Evolutionary conservation across 306 rosid species (phyloP).

Genomic region (Quercus variabilis): DNA sequence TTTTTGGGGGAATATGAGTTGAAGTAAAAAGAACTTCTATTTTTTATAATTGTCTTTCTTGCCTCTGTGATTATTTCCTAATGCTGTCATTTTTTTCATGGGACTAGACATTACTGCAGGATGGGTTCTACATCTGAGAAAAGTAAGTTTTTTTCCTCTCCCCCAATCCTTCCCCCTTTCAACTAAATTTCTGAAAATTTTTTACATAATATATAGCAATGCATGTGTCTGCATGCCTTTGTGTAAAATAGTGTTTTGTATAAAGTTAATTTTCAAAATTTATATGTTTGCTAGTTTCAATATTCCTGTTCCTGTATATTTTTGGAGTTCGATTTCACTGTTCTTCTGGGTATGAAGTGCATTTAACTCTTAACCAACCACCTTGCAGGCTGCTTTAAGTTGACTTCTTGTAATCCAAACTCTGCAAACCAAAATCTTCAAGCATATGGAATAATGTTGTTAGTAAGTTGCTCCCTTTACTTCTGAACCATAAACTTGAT

Average conservation of each 20-base stretch:
- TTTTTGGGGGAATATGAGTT: no score
- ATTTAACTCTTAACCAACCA: constrained; percentile 36
- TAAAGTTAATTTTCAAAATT: neutral
- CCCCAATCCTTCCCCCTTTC: neutral
- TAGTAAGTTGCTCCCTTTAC: constrained; percentile 53
- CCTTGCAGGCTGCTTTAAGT: constrained; percentile 82
- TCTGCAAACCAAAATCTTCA: constrained; percentile 70
- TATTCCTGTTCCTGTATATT: neutral
- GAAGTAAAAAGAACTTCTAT: neutral
- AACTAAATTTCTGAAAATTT: neutral
- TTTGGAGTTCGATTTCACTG: neutral
- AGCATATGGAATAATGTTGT: constrained; percentile 81
- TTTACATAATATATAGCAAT: neutral
- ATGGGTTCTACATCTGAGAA: constrained; percentile 81
- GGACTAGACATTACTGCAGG: constrained; percentile 86
- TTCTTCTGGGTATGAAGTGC: neutral
- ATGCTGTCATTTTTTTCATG: constrained; percentile 16
- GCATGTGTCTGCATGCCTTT: neutral
- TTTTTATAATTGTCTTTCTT: neutral
- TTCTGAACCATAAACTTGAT: constrained; percentile 26
- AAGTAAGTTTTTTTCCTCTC: constrained; percentile 38
- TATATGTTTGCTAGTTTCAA: neutral
- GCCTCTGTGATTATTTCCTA: constrained; percentile 11
- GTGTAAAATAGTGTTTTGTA: neutral
- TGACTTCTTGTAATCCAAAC: constrained; percentile 80